Percentiles rank a stretch among this genome's conserved stretches.
Conservation (phyloP, 2,329 filamentous ascomycete genomes). For the Fusarium annulatum region DNA sequence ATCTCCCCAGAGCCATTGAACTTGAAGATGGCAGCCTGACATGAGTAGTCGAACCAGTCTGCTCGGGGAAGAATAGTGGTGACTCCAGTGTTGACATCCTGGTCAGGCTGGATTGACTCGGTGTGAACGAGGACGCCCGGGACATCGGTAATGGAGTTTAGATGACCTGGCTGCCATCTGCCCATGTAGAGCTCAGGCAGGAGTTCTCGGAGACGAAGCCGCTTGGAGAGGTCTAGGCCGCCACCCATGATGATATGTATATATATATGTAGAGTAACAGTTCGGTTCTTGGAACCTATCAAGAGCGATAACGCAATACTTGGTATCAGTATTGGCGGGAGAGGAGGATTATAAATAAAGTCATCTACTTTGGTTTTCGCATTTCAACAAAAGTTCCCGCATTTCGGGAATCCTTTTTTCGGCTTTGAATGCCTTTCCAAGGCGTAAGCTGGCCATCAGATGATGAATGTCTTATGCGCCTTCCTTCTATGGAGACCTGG, state of each 20-base stretch:
- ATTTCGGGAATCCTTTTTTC: constrained; percentile 2
- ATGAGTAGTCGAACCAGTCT: constrained; percentile 58
- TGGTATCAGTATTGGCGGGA: too few species aligned
- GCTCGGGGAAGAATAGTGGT: constrained; percentile 60
- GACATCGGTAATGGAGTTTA: constrained; percentile 64
- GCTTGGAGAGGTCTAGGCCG: background rate
- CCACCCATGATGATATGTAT: background rate
- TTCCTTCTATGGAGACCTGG: background rate
- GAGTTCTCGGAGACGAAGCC: constrained; percentile 54
- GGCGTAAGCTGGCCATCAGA: background rate
- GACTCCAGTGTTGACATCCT: constrained; percentile 60
- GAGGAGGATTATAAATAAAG: background rate
- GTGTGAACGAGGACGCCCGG: constrained; percentile 60
- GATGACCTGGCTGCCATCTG: constrained; percentile 55
- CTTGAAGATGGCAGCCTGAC: constrained; percentile 64
- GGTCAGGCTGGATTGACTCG: constrained; percentile 54
- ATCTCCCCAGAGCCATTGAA: constrained; percentile 74
- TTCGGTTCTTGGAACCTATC: too few species aligned
- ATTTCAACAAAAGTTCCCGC: constrained; percentile 2
- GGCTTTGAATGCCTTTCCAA: background rate
- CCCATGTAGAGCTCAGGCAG: constrained; percentile 59
- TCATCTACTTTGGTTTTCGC: background rate
- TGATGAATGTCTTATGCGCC: background rate
- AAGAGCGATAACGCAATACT: background rate
- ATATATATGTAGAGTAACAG: background rate